Evolutionary conservation across 2,329 filamentous ascomycete genomes (phyloP).

Genomic region (Colletotrichum lindemuthianum): DNA sequence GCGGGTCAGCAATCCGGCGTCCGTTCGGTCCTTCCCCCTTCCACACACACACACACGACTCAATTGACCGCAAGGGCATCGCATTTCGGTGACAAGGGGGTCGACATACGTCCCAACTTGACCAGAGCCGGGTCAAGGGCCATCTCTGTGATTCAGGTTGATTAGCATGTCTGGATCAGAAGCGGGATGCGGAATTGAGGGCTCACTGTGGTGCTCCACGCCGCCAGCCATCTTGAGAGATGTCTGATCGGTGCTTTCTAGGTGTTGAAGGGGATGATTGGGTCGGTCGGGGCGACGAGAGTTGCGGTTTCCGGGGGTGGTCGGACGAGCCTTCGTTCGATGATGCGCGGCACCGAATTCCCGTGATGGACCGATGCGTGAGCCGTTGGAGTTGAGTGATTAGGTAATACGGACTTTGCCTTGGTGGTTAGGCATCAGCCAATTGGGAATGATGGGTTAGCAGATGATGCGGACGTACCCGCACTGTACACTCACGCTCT

Average conservation of each 20-base stretch:
- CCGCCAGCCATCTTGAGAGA: slow-evolving; percentile 36
- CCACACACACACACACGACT: background rate
- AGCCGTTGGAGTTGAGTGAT: slow-evolving; percentile 19
- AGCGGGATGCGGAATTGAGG: slow-evolving; percentile 1
- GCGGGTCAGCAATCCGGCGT: slow-evolving; percentile 37
- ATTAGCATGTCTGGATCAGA: slow-evolving; percentile 17
- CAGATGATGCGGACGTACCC: fast-evolving
- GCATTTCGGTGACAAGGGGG: slow-evolving; percentile 5
- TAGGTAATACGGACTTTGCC: slow-evolving; percentile 16
- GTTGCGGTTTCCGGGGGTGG: slow-evolving; percentile 6
- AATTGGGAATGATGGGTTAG: background rate
- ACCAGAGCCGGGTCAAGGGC: slow-evolving; percentile 58
- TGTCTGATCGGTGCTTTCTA: slow-evolving; percentile 2
- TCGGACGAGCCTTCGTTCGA: slow-evolving; percentile 8
- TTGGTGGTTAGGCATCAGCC: slow-evolving; percentile 17
- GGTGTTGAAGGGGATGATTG: background rate
- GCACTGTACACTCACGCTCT: background rate
- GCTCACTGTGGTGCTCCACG: slow-evolving; percentile 37
- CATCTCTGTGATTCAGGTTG: slow-evolving; percentile 47
- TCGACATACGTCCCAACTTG: slow-evolving; percentile 56
- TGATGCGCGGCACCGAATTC: background rate
- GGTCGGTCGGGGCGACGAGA: slow-evolving; percentile 13
- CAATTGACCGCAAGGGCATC: background rate
- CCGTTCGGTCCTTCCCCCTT: background rate
- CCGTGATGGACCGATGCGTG: slow-evolving; percentile 13